Conservation (phyloP, 2,329 filamentous ascomycete species). For the Fusarium fujikuroi region DNA sequence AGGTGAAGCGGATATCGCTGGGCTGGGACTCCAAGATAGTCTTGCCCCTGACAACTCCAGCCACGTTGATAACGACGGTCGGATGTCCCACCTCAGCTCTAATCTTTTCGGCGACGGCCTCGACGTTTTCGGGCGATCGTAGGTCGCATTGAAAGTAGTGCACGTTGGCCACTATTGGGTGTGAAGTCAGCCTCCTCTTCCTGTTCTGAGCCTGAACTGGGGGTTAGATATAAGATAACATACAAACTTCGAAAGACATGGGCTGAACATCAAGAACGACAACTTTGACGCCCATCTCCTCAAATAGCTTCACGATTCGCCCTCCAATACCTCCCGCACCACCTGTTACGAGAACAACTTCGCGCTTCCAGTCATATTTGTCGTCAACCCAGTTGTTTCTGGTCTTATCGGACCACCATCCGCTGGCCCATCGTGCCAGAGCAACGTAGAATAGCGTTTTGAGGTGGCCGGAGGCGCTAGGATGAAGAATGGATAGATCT, state of each 20-base stretch:
- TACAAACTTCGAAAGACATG: constrained; percentile 63
- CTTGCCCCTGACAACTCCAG: constrained; percentile 71
- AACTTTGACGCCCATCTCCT: constrained; percentile 71
- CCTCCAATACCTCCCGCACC: constrained; percentile 80
- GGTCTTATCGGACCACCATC: constrained; percentile 48
- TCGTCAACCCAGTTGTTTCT: constrained; percentile 52
- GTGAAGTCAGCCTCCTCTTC: constrained; percentile 16
- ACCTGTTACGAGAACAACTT: constrained; percentile 79
- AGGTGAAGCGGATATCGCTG: constrained; percentile 71
- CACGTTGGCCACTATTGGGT: constrained; percentile 59
- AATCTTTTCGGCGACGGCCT: constrained; percentile 62
- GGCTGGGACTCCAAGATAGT: constrained; percentile 68
- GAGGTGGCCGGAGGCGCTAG: constrained; percentile 62
- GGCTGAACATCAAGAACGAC: constrained; percentile 77
- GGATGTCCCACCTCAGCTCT: constrained; percentile 68
- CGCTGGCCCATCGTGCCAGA: constrained; percentile 43
- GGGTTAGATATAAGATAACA: constrained; percentile 31
- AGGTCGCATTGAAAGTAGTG: constrained; percentile 78
- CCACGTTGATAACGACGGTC: constrained; percentile 79
- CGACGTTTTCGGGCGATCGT: constrained; percentile 65
- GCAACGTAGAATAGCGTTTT: constrained; percentile 47
- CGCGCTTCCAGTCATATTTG: constrained; percentile 72
- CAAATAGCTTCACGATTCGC: constrained; percentile 72
- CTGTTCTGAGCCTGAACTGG: neutral
- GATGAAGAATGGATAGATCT: constrained; percentile 63